Conservation (phyloP, 2,329 filamentous ascomycete species). For the Colletotrichum orbiculare region DNA sequence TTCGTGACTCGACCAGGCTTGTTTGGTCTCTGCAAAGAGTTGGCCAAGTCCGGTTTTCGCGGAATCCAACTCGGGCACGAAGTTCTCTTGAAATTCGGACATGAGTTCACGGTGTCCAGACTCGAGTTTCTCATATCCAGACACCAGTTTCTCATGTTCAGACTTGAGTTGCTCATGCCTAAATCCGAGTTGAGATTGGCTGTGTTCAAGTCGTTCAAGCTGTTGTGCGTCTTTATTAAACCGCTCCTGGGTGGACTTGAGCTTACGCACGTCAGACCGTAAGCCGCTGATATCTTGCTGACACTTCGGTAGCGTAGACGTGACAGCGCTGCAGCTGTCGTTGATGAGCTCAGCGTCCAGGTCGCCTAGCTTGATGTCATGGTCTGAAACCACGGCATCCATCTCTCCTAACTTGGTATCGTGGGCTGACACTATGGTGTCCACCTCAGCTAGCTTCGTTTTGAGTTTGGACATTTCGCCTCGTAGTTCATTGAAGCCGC, state of each 20-base stretch:
- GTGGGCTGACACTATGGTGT: no score
- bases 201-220: not conserved
- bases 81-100: no score
- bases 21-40: not conserved
- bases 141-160: no score
- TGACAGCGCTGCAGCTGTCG: slow-evolving; percentile 16
- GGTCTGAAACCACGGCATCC: slow-evolving; percentile 3
- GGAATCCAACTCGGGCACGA: not conserved
- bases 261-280: not conserved
- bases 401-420: no score
- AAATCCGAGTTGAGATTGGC: not conserved
- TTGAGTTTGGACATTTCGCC: not conserved
- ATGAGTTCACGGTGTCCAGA: no score
- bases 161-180: not conserved
- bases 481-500: not conserved
- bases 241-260: not conserved
- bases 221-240: not conserved
- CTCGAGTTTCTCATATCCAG: no score
- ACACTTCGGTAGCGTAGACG: slow-evolving; percentile 19
- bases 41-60: not conserved
- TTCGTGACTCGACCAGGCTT: not conserved
- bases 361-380: slow-evolving; percentile 25
- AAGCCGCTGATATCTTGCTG: slow-evolving; percentile 3
- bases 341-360: slow-evolving; percentile 25
- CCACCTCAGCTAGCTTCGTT: not conserved